Conservation (phyloP, 78 protist species). For the Protostelium mycophagum region DNA sequence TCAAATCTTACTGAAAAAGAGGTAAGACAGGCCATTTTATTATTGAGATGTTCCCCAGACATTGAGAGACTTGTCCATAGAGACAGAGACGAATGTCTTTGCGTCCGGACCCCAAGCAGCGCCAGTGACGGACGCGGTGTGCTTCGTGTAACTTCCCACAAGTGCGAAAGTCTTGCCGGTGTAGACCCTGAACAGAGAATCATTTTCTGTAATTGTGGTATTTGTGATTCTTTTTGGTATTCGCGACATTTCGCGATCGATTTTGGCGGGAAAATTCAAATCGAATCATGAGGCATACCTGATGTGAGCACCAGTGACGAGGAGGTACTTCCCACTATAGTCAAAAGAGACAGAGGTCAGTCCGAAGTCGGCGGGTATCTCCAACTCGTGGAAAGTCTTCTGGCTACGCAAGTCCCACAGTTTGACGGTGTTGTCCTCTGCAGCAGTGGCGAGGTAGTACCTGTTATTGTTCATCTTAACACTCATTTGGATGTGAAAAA, state of each 20-base stretch:
- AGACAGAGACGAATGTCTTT: not conserved
- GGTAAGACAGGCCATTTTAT: no score
- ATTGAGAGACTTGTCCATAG: not conserved
- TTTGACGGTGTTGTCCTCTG: slow-evolving; percentile 23
- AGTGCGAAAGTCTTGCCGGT: not conserved
- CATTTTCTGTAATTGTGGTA: no score
- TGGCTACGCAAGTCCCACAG: slow-evolving; percentile 86
- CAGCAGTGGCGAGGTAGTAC: slow-evolving; percentile 19
- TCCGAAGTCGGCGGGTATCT: not conserved
- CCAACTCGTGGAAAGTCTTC: slow-evolving; percentile 26
- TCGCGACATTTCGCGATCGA: no score
- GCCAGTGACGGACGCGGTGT: not conserved
- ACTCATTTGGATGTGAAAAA: no score
- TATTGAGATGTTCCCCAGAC: not conserved
- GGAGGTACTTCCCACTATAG: slow-evolving; percentile 55
- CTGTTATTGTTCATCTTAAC: not conserved
- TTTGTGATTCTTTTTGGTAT: no score
- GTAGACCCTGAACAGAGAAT: not conserved
- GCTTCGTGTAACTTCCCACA: not conserved
- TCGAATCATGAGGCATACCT: not conserved
- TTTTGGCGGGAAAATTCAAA: no score
- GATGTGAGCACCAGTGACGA: slow-evolving; percentile 35
- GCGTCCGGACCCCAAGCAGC: not conserved
- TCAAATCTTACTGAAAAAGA: no score
- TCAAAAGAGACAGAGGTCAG: slow-evolving; percentile 49